Base-by-base conservation (phyloP, 1,284 basidiomycete genomes). In the Apiotrichum brassicae region DNA sequence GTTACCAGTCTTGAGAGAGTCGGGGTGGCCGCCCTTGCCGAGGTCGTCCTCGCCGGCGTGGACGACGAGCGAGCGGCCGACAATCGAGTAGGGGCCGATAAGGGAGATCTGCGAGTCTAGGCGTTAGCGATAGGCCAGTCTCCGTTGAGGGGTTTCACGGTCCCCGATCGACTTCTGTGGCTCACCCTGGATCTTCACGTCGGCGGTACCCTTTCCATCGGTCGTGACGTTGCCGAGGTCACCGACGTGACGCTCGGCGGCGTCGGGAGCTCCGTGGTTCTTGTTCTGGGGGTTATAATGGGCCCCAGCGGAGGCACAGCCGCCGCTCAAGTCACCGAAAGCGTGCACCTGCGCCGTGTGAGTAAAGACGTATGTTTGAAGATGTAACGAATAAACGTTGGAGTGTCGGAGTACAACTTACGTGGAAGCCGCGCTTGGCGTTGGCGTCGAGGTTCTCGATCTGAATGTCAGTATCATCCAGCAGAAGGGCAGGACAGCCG, bases 41-140 rank as follows among this genome's bases (percentile, higher is more conserved):
- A 87, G 78, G 64, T 88, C 86, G 65, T 88, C 86, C 16, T 77
- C 78, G 16, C 83, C 84, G 49, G 77, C 79, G 72, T 86, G 85
- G 33, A 44, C 11, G n/a, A 63, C 65, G 53, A 64, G 50, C 25
- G 74, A 77, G 58, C 66, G 82, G 80, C 85, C 84, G 46, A 88
- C 59, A 59, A 88, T 83, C 61, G 82, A 84, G 60, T 78, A 70
- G 9, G 79, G 78, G 7, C 86, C 86, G 56, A 82, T 83, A 51
- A 90, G 77, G 36, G 83, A 81, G 52, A 89, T 79, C 42, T 80
- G 56, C 28, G 64, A 64, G 67, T 88, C 87, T 53, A 3, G 14
- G 13, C 23, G 25, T 45, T 25, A 34, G 45, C 8, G 28, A 30
- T 30, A 14, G n/a, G n/a, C 14, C n/a, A n/a, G n/a, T 25, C 23